These are phyloP conservation scores for Ceratocystis lukuohia DNA, from an alignment of 2,329 filamentous ascomycete genomes.

Conservation along the genomic window DNA sequence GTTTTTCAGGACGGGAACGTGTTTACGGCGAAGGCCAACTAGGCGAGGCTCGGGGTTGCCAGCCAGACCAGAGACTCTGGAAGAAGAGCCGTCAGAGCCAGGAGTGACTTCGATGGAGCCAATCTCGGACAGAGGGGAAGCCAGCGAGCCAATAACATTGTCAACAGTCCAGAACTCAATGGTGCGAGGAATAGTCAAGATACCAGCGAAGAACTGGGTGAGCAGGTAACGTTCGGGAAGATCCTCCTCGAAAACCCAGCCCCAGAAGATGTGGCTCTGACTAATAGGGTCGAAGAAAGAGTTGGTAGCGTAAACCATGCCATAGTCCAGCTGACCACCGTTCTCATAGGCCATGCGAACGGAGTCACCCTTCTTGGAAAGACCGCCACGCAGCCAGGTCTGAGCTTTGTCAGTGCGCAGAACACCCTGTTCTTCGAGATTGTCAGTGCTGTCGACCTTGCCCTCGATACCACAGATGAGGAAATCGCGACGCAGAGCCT, in stretches of 20 bases:
- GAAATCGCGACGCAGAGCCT: conserved; percentile 9
- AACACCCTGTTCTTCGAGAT: not conserved
- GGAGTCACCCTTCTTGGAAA: not conserved
- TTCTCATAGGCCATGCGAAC: conserved; percentile 13
- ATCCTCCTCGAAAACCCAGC: conserved; percentile 15
- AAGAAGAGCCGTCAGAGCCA: not conserved
- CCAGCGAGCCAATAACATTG: conserved; percentile 13
- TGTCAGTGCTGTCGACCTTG: conserved; percentile 5
- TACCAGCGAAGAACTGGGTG: conserved; percentile 16
- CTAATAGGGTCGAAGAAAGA: conserved; percentile 21
- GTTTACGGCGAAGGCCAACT: conserved; percentile 12
- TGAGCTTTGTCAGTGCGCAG: conserved; percentile 16
- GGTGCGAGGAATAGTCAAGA: conserved; percentile 15
- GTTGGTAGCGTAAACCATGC: conserved; percentile 22
- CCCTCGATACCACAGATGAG: conserved; percentile 16
- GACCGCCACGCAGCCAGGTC: conserved; percentile 12
- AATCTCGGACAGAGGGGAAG: conserved; percentile 12
- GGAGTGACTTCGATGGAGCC: conserved; percentile 10
- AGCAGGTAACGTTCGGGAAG: conserved; percentile 11
- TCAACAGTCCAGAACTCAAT: conserved; percentile 14
- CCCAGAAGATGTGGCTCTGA: conserved; percentile 10
- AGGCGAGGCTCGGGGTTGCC: conserved; percentile 13
- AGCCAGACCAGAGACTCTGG: conserved; percentile 13
- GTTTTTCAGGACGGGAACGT: conserved; percentile 8
- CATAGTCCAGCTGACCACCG: conserved; percentile 21